phyloP scores from a whole-genome alignment of 805 yeast genomes.

The Candida pseudofarinosa region DNA sequence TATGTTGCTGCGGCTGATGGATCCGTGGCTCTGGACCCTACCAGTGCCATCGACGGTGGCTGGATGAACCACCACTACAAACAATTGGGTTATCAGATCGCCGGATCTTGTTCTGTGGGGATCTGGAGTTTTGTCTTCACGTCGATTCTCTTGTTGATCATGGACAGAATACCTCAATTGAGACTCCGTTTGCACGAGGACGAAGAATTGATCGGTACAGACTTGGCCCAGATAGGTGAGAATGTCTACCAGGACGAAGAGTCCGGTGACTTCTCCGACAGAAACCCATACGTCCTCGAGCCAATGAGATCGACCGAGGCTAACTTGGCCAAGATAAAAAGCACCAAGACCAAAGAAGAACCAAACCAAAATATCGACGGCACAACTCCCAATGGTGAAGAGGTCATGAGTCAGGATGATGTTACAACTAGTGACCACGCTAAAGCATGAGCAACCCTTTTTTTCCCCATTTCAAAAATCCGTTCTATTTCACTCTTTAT shows the following conservation, averaged over 20 bases:
- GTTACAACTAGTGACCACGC: conserved; percentile 12
- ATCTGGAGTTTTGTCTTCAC: conserved; percentile 77
- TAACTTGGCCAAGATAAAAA: conserved; percentile 30
- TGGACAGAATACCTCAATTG: conserved; percentile 78
- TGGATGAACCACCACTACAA: conserved; percentile 80
- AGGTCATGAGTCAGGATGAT: conserved; percentile 16
- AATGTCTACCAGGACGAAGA: conserved; percentile 63
- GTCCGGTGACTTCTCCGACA: conserved; percentile 4
- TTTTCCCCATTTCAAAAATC: not conserved
- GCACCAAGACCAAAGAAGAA: conserved; percentile 16
- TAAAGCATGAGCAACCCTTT: conserved; percentile 3
- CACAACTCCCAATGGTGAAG: conserved; percentile 12
- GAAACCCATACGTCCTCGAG: conserved; percentile 60
- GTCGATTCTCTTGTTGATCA: conserved; percentile 55
- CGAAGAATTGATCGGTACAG: conserved; percentile 86
- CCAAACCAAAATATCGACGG: conserved; percentile 8
- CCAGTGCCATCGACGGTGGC: conserved; percentile 61
- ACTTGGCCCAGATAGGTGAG: conserved; percentile 88
- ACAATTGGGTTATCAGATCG: conserved; percentile 86
- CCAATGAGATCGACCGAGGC: conserved; percentile 65
- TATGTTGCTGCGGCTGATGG: conserved; percentile 85
- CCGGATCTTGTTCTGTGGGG: conserved; percentile 67
- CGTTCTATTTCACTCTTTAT: no score
- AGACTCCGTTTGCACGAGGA: conserved; percentile 80
- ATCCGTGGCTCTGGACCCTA: conserved; percentile 32